These are phyloP conservation scores for Panicum miliaceum DNA, from an alignment of 176 grass and related monocot genomes.

Conservation along the genomic window DNA sequence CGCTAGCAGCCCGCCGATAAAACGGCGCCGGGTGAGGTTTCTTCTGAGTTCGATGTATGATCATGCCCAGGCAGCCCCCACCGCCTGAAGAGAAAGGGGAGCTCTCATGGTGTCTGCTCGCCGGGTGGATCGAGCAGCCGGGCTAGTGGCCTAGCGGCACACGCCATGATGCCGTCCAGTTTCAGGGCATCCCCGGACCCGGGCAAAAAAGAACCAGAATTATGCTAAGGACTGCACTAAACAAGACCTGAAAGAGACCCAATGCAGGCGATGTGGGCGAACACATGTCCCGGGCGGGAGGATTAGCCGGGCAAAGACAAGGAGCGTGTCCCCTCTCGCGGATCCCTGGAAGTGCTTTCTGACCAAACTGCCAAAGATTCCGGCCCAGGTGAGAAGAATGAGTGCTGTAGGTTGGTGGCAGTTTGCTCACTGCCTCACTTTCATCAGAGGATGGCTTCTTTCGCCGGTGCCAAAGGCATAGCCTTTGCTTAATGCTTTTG, in stretches of 20 bases:
- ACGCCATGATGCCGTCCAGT: constrained; percentile 38
- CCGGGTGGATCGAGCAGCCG: background rate
- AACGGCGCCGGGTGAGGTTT: background rate
- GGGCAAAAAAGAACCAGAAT: constrained; percentile 34
- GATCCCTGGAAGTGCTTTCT: constrained; percentile 53
- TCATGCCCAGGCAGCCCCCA: constrained; percentile 24
- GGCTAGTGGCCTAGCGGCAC: constrained; percentile 33
- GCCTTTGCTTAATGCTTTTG: constrained; percentile 32
- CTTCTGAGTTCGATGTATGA: constrained; percentile 27
- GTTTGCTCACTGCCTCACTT: constrained; percentile 16
- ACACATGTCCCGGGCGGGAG: constrained; percentile 33
- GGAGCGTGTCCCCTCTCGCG: constrained; percentile 49
- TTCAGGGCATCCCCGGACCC: background rate
- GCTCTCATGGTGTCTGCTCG: constrained; percentile 51
- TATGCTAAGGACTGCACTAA: constrained; percentile 12
- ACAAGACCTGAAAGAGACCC: constrained; percentile 30
- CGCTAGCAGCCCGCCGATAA: constrained; percentile 29
- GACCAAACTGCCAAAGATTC: constrained; percentile 41
- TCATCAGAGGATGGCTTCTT: constrained; percentile 31
- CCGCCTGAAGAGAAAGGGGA: constrained; percentile 38
- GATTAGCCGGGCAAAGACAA: constrained; percentile 54
- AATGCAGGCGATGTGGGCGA: constrained; percentile 1
- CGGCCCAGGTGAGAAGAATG: constrained; percentile 35
- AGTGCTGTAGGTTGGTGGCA: constrained; percentile 50
- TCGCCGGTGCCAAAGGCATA: constrained; percentile 32